phyloP scores from a whole-genome alignment of 148 eudicot genomes.

The Tetragonia tetragonoides region DNA sequence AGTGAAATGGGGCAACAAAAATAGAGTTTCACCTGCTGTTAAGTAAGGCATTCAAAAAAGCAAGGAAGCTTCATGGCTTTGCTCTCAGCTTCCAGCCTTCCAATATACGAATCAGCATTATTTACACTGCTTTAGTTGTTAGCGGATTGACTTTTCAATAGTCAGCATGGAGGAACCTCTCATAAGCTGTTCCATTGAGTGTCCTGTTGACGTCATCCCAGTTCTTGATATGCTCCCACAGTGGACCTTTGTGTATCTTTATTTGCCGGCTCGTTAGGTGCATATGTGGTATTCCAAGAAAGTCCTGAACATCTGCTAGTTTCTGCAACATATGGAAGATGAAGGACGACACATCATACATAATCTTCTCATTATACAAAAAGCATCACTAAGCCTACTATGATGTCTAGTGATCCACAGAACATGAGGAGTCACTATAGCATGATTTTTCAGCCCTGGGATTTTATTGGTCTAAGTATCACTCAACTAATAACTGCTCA shows the following conservation, averaged over 20 bases:
- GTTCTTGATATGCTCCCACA: conserved; percentile 67
- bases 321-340: conserved; percentile 41
- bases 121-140: conserved; percentile 19
- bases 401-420: too few relatives aligned
- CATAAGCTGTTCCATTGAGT: conserved; percentile 73
- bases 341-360: not conserved
- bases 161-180: conserved; percentile 56
- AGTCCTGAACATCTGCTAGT: conserved; percentile 65
- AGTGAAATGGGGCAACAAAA: not conserved
- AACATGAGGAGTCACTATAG: too few relatives aligned
- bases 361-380: too few relatives aligned
- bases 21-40: not conserved
- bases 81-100: conserved; percentile 26
- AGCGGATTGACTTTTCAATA: conserved; percentile 34
- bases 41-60: not conserved
- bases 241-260: conserved; percentile 83
- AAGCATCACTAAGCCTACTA: too few relatives aligned
- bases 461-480: too few relatives aligned
- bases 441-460: too few relatives aligned
- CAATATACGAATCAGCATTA: conserved; percentile 19
- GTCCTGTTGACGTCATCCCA: conserved; percentile 70
- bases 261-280: conserved; percentile 70
- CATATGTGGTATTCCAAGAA: conserved; percentile 59
- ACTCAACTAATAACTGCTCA: too few relatives aligned
- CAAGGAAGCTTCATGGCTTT: conserved; percentile 33